phyloP scores from a whole-genome alignment of 169 alveolate species.

The Toxoplasma gondii region DNA sequence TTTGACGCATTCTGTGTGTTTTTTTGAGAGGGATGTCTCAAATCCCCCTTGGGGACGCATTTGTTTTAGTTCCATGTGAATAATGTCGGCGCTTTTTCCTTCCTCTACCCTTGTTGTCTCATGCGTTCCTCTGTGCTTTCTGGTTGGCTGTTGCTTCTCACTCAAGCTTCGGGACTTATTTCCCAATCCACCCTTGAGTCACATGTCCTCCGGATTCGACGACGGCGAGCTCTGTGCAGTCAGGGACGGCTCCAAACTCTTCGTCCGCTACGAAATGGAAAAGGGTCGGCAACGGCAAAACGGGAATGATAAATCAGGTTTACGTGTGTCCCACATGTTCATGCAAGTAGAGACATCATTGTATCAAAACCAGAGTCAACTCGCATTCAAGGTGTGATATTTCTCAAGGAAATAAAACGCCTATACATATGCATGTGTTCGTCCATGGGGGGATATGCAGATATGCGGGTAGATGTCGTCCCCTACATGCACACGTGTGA shows the following conservation, averaged over 20 bases:
- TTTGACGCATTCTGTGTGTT: no score
- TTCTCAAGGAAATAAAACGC: no score
- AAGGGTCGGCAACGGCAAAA: neutral
- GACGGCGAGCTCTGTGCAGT: constrained; percentile 36
- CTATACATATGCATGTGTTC: no score
- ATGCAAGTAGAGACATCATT: neutral
- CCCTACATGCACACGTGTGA: no score
- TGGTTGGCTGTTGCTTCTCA: neutral
- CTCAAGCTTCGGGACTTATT: constrained; percentile 28
- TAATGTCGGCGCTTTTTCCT: no score
- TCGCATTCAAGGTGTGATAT: no score
- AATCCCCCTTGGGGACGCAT: no score
- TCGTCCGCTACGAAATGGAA: constrained; percentile 13
- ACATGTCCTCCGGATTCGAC: constrained; percentile 39
- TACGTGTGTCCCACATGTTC: neutral
- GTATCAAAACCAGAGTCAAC: neutral
- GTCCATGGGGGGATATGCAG: no score
- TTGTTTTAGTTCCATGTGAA: no score
- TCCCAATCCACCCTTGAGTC: constrained; percentile 14
- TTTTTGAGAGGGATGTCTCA: no score
- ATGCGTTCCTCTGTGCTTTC: neutral
- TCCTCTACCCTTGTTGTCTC: neutral
- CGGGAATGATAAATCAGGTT: neutral
- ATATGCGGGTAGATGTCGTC: no score
- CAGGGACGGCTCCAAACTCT: neutral